A percentile compares a stretch with the other conserved stretches of the same genome.
Conservation (phyloP, 164 flowering plant species). For the Chloranthus sessilifolius region DNA sequence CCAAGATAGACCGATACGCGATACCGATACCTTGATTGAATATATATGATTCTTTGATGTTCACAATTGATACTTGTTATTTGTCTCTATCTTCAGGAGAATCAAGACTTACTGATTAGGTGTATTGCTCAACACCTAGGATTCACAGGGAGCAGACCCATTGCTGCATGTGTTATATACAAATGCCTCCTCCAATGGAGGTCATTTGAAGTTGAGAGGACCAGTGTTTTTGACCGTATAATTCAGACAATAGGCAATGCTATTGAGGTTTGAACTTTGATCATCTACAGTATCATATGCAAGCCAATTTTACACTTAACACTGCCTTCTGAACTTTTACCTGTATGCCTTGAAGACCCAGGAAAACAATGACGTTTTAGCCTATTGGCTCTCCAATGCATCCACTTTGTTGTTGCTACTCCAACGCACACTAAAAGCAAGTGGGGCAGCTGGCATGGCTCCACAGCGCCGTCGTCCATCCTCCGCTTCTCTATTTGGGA, state of each 20-base stretch:
- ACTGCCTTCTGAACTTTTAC: neutral
- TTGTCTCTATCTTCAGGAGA: slow-evolving; percentile 12
- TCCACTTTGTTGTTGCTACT: slow-evolving; percentile 87
- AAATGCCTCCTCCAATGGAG: slow-evolving; percentile 98
- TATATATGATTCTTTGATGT: no score
- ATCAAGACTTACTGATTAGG: slow-evolving; percentile 18
- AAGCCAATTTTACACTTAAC: neutral
- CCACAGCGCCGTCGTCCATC: slow-evolving; percentile 89
- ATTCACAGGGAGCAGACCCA: slow-evolving; percentile 77
- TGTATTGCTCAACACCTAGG: slow-evolving; percentile 88
- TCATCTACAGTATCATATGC: neutral
- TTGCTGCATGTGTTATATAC: slow-evolving; percentile 94
- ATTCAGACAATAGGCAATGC: slow-evolving; percentile 94
- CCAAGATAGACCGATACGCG: no score
- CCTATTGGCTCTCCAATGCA: slow-evolving; percentile 96
- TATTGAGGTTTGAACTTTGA: slow-evolving; percentile 64
- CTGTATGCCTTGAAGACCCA: slow-evolving; percentile 40
- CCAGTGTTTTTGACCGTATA: slow-evolving; percentile 91
- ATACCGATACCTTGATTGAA: no score
- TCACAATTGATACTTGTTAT: neutral
- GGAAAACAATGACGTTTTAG: slow-evolving; percentile 81
- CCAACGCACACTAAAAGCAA: slow-evolving; percentile 92
- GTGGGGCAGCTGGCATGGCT: slow-evolving; percentile 94
- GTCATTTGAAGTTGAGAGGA: slow-evolving; percentile 97
- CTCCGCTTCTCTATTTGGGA: slow-evolving; percentile 85